Conservation (phyloP, 2,329 filamentous ascomycete species). For the Diaporthe citriasiana region DNA sequence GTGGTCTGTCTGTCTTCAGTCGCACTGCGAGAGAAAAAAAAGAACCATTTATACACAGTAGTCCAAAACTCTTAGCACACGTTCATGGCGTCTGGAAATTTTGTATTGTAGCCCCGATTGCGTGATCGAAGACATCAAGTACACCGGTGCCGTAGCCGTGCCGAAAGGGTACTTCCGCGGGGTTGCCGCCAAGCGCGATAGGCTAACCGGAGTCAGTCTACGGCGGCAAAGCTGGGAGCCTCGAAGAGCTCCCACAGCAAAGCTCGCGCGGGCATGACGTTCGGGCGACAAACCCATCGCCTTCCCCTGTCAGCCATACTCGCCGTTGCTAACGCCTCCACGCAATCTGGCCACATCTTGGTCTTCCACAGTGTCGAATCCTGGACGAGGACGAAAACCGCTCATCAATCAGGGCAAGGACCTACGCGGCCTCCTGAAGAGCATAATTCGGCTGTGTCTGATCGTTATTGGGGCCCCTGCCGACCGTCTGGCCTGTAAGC, state of each 20-base stretch:
- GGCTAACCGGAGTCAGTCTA: conserved; percentile 24
- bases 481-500: conserved; percentile 19
- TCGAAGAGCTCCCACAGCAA: not conserved
- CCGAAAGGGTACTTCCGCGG: conserved; percentile 33
- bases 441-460: conserved; percentile 35
- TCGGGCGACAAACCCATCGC: conserved; percentile 8
- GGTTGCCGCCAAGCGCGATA: conserved; percentile 28
- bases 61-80: conserved; percentile 24
- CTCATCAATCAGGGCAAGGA: conserved; percentile 18
- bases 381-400: not conserved
- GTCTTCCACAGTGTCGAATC: conserved; percentile 35
- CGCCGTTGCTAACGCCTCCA: not conserved
- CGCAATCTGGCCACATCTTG: conserved; percentile 22
- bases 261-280: conserved; percentile 21
- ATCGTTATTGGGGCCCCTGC: conserved; percentile 36
- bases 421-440: conserved; percentile 43
- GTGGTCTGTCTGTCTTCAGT: not conserved
- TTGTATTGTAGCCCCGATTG: conserved; percentile 38
- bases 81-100: conserved; percentile 37
- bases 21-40: not conserved
- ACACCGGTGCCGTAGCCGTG: conserved; percentile 20
- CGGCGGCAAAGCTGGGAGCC: conserved; percentile 17
- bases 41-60: conserved; percentile 31
- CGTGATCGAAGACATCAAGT: conserved; percentile 40
- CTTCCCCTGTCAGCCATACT: conserved; percentile 22